phyloP scores from a whole-genome alignment of 2,329 filamentous ascomycete genomes.

The Fusarium miscanthi region DNA sequence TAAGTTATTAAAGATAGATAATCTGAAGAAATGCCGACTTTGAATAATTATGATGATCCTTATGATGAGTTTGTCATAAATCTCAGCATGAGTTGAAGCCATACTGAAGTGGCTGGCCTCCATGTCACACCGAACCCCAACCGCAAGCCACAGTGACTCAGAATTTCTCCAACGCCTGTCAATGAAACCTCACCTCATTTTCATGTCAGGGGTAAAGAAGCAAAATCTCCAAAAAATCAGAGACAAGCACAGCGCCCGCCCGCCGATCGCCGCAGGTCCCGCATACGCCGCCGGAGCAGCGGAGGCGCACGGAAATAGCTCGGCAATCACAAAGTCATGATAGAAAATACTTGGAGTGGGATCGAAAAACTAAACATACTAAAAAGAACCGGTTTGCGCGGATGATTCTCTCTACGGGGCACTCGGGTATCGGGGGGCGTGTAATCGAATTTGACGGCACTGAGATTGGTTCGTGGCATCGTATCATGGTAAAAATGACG shows the following conservation, averaged over 20 bases:
- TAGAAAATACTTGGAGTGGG: neutral
- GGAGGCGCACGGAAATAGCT: conserved; percentile 41
- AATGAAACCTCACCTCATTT: neutral
- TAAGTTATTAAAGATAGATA: too few relatives aligned
- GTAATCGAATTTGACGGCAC: conserved; percentile 16
- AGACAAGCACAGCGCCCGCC: neutral
- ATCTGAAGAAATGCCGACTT: neutral
- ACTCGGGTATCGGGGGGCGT: conserved; percentile 6
- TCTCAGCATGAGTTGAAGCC: neutral
- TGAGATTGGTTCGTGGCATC: conserved; percentile 18
- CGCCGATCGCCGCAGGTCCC: conserved; percentile 33
- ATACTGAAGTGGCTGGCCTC: neutral
- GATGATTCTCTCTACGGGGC: neutral
- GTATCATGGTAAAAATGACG: conserved; percentile 7
- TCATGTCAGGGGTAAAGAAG: conserved; percentile 14
- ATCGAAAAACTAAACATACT: neutral
- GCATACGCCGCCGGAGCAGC: conserved; percentile 34
- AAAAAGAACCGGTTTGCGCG: conserved; percentile 12
- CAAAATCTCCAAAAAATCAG: conserved; percentile 13
- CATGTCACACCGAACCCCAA: neutral
- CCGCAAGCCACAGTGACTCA: conserved; percentile 24
- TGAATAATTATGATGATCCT: neutral
- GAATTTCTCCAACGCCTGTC: conserved; percentile 18
- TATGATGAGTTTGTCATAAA: neutral
- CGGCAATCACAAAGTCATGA: conserved; percentile 27